Base-by-base conservation (phyloP, 2,329 filamentous ascomycete genomes). In the Arthrobotrys iridis region DNA sequence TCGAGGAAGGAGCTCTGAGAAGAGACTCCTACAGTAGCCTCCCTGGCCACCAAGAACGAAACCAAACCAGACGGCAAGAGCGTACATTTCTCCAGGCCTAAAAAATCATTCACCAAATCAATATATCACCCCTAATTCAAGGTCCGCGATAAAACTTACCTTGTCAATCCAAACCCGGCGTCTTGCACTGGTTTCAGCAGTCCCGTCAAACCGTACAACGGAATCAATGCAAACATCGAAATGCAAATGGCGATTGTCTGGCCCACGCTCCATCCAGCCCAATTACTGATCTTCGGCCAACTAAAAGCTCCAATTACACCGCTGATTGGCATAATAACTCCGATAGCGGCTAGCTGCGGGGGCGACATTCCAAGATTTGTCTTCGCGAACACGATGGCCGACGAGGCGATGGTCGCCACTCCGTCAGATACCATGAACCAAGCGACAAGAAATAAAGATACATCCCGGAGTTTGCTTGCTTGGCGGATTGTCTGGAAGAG, bases 401-500 rank as follows among this genome's bases (percentile, higher is more conserved):
- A 98, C 11, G 93, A 94, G 33, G 92, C 95, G 0, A 96, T 94
- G 0, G 95, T 98, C 5, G 95, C 95, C 77, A 98, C 93, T 43
- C 92, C 93, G 80, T 99, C 95, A 4, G 92, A 96, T 1, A 99
- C 86, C 28, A 99, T 86, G 81, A 99, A 97, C 95, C 95, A 99
- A 4, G 92, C 93, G 2, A 87, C 88, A 3, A 99, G 86, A 81
- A 95, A 95, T 4, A 94, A 84, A 26, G 91, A 84, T 26, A 94
- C 89, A 79, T 95, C 92, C 58, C 88, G 84, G 4, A 94, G 85
- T 8, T 87, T 86, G 11, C 90, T 86, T 2, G 94, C 93, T 46
- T 93, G 87, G 78, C 88, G 87, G 8, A 93, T 84, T 0, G 95
- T 98, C 71, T 89, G 89, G 77, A 90, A 93, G 0, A 99, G 86